Conservation (phyloP, 73 alveolate genomes). For the Paramecium caudatum region DNA sequence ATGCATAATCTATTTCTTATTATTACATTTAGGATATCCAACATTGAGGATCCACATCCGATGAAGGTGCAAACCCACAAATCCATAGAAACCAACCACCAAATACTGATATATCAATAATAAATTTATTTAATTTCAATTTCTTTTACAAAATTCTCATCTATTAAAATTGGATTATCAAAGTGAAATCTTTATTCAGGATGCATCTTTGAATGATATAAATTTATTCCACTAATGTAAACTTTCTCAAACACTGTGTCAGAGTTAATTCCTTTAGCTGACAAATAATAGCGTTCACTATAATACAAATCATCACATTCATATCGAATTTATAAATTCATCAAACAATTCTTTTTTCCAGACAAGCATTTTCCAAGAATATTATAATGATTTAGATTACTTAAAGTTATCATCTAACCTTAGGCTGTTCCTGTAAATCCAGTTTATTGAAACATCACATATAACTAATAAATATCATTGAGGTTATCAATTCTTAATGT, state of each 20-base stretch:
- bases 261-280: not conserved
- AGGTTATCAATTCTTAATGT: not conserved
- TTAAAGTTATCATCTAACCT: slow-evolving; percentile 22
- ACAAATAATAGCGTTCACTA: not conserved
- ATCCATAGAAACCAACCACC: slow-evolving; percentile 43
- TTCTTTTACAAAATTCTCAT: not conserved
- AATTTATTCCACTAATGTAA: not conserved
- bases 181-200: not conserved
- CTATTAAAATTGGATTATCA: not conserved
- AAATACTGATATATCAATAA: no score
- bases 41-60: no score
- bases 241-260: slow-evolving; percentile 9
- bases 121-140: no score
- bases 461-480: not conserved
- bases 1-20: slow-evolving; percentile 39
- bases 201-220: not conserved
- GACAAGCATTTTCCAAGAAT: not conserved
- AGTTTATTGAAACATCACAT: not conserved
- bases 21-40: slow-evolving; percentile 42
- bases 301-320: not conserved
- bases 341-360: not conserved
- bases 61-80: slow-evolving; percentile 26
- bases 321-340: not conserved
- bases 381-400: slow-evolving; percentile 5
- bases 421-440: not conserved